A percentile compares a stretch with the other conserved stretches of the same genome.
phyloP scores from a whole-genome alignment of 2,329 filamentous ascomycete genomes.

The Lasiodiplodia sp. region DNA sequence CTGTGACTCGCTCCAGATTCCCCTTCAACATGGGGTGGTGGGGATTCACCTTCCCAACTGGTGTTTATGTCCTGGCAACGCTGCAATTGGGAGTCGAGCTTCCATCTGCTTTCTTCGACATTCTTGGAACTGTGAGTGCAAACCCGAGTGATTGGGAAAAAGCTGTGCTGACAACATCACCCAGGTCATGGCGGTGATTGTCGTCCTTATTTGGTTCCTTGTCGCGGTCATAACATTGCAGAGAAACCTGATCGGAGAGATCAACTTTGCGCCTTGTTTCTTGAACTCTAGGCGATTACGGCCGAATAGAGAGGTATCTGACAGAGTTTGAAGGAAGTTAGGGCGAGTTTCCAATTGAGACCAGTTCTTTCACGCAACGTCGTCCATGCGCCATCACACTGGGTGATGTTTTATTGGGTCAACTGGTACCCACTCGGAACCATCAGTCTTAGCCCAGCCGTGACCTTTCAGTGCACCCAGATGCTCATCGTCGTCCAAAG shows the following conservation, averaged over 20 bases:
- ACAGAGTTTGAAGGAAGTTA: neutral
- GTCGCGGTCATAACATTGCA: conserved; percentile 59
- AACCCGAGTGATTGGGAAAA: conserved; percentile 36
- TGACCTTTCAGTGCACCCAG: conserved; percentile 4
- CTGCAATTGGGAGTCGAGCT: conserved; percentile 59
- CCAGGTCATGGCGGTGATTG: conserved; percentile 57
- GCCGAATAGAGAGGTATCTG: conserved; percentile 3
- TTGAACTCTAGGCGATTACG: conserved; percentile 8
- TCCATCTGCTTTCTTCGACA: conserved; percentile 62
- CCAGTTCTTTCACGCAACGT: neutral
- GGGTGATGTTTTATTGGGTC: neutral
- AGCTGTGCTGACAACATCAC: conserved; percentile 1
- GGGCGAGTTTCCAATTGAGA: neutral
- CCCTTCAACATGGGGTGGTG: conserved; percentile 71
- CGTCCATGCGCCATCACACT: neutral
- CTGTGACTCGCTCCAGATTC: conserved; percentile 56
- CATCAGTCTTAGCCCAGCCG: conserved; percentile 20
- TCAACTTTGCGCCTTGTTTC: conserved; percentile 65
- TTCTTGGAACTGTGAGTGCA: conserved; percentile 56
- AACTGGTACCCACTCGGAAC: neutral
- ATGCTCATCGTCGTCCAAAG: conserved; percentile 13
- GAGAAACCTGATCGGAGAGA: conserved; percentile 56
- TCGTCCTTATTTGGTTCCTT: conserved; percentile 64
- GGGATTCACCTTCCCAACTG: conserved; percentile 67
- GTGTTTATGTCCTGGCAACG: conserved; percentile 62